Conservation (phyloP, 805 yeast species). For the Lachancea dasiensis region DNA sequence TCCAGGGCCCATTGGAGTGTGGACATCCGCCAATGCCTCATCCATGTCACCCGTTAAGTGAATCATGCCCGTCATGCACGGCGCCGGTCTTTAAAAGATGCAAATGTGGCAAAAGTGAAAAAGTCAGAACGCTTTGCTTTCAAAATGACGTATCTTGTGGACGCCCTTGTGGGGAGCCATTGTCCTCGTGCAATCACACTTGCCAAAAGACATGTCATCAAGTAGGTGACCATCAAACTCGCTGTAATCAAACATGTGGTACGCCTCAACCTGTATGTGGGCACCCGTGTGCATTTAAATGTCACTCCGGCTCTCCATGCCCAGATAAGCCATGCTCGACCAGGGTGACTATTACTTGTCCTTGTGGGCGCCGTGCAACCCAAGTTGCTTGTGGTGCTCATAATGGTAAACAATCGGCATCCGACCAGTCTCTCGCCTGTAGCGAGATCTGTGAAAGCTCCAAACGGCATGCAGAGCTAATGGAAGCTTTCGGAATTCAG, state of each 20-base stretch:
- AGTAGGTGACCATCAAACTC: slow-evolving; percentile 51
- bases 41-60: slow-evolving; percentile 63
- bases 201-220: slow-evolving; percentile 54
- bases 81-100: slow-evolving; percentile 50
- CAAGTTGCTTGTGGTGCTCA: slow-evolving; percentile 54
- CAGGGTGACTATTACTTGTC: slow-evolving; percentile 47
- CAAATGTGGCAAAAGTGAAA: slow-evolving; percentile 49
- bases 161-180: slow-evolving; percentile 46
- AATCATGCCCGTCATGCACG: slow-evolving; percentile 74
- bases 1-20: slow-evolving; percentile 40
- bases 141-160: slow-evolving; percentile 67
- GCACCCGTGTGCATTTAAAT: slow-evolving; percentile 55
- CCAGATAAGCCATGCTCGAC: slow-evolving; percentile 51
- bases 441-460: slow-evolving; percentile 61
- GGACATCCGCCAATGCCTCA: slow-evolving; percentile 71
- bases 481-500: slow-evolving; percentile 50
- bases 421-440: slow-evolving; percentile 47
- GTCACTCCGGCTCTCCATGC: slow-evolving; percentile 58
- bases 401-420: slow-evolving; percentile 25
- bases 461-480: slow-evolving; percentile 54
- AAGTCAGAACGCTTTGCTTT: slow-evolving; percentile 60
- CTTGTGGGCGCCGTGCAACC: slow-evolving; percentile 53
- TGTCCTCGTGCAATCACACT: slow-evolving; percentile 44
- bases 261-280: slow-evolving; percentile 51
- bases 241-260: slow-evolving; percentile 58